Evolutionary conservation across 768 basidiomycete genomes (phyloP).

Genomic region (Daedalea quercina): DNA sequence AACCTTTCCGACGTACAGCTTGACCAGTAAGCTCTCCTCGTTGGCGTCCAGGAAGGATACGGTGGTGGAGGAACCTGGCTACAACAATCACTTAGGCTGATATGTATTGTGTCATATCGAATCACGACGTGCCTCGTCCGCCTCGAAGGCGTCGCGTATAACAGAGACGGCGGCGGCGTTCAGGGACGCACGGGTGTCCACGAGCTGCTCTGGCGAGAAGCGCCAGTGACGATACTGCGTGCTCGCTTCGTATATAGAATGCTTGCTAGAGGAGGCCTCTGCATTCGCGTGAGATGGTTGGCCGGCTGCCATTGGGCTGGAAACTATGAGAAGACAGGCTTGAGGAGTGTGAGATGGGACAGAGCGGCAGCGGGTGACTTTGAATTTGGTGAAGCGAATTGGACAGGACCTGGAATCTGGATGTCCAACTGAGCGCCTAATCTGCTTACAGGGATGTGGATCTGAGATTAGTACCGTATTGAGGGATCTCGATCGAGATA

Average conservation of each 20-base stretch:
- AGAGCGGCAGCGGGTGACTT: not conserved
- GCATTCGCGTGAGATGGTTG: not conserved
- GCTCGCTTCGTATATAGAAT: constrained; percentile 65
- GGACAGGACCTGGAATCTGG: not conserved
- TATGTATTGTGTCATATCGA: constrained; percentile 6
- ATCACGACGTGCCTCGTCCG: constrained; percentile 57
- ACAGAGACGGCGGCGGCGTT: constrained; percentile 72
- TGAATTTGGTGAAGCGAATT: too few relatives aligned
- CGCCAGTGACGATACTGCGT: constrained; percentile 88
- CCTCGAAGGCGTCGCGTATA: constrained; percentile 73
- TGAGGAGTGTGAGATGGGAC: not conserved
- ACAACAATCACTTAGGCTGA: not conserved
- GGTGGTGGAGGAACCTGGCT: constrained; percentile 68
- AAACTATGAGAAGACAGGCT: not conserved
- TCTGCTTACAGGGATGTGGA: not conserved
- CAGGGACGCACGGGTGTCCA: constrained; percentile 50
- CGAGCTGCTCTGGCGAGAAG: constrained; percentile 66
- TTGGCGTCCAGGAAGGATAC: constrained; percentile 71
- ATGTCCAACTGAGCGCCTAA: too few relatives aligned
- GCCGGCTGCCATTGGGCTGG: not conserved
- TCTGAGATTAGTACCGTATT: not conserved
- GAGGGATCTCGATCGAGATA: not conserved
- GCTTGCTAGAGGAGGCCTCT: not conserved
- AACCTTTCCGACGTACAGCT: constrained; percentile 85
- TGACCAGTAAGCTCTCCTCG: constrained; percentile 86